Base-by-base conservation (phyloP, 371 early-diverging fungal species). In the Apophysomyces ossiformis region DNA sequence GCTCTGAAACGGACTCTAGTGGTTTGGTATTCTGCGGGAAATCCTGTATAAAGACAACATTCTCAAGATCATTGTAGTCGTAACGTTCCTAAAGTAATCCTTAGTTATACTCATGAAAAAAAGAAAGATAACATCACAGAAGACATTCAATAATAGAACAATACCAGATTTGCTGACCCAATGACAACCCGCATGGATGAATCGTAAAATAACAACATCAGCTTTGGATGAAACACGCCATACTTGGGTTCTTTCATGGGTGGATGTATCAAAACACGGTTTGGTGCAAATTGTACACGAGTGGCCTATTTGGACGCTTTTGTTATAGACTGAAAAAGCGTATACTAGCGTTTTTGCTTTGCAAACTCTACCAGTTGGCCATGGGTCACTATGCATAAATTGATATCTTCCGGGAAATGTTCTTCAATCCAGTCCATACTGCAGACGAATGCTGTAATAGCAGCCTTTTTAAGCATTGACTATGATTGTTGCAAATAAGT, bases 11-110 rank as follows among this genome's bases (percentile, higher is more conserved):
- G 4, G 72, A 57, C 21, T 59, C n/a, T 16, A 47, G n/a, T 0
- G 61, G 60, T 11, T 46, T 38, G n/a, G 44, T 11, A 0, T 60
- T 26, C 21, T 68, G 46, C 4, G 79, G 79, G 18, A 82, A 82
- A 60, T 82, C 83, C 61, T 82, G 83, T 4, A 82, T 79, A 54
- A 82, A 82, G 1, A 82, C 74, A 11, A 79, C 83, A 66, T 82
- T 82, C 38, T 82, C 83, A 35, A 82, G 58, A 1, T 79, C 79
- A 36, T 71, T 70, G 38, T 79, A 82, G 65, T 82, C 83, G 32
- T 76, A 82, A 0, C 61, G 45, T 45, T 71, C 76, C 81, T 77
- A 46, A 18, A 7, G 8, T 13, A 21, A 5, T 1, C 38, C 56
- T 46, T 16, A 60, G 50, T 0, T 16, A 37, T 4, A 26, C 32